A percentile compares a stretch with the other conserved stretches of the same genome.
Evolutionary conservation across 2,329 filamentous ascomycete genomes (phyloP).

Genomic region (Stromatinia cepivora): DNA sequence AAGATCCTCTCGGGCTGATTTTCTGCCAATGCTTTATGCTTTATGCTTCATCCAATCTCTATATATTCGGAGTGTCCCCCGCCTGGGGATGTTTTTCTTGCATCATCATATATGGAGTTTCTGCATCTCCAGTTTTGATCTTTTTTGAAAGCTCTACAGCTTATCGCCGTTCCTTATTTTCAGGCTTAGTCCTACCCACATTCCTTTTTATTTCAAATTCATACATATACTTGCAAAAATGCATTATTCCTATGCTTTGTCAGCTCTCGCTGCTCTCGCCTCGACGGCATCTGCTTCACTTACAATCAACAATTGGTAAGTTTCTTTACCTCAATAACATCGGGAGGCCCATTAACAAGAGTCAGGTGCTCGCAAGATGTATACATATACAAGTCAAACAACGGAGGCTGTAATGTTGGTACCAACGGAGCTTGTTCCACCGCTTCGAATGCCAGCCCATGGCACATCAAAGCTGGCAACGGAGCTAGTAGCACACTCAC

Average conservation of each 20-base stretch:
- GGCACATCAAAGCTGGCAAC: constrained; percentile 19
- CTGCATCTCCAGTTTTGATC: background rate
- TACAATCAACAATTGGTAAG: constrained; percentile 21
- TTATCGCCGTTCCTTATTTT: constrained; percentile 3
- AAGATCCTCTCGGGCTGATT: constrained; percentile 1
- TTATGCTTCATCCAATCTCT: background rate
- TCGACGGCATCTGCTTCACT: constrained; percentile 22
- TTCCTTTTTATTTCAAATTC: constrained; percentile 7
- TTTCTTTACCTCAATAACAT: too few relatives aligned
- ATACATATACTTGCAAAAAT: constrained; percentile 11
- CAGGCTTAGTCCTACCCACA: constrained; percentile 20
- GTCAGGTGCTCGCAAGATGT: constrained; percentile 17
- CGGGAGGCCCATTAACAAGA: background rate
- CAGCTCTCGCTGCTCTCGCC: constrained; percentile 21
- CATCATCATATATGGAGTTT: constrained; percentile 1
- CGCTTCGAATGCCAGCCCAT: constrained; percentile 9
- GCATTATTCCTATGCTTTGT: constrained; percentile 17
- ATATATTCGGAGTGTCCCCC: background rate
- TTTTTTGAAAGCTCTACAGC: constrained; percentile 12
- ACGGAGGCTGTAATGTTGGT: constrained; percentile 18
- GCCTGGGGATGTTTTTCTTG: background rate
- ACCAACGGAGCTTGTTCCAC: constrained; percentile 16
- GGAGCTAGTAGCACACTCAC: constrained; percentile 16
- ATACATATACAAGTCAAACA: constrained; percentile 18
- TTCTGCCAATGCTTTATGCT: background rate